Conservation (phyloP, 805 yeast species). For the Ogataea dorogensis region DNA sequence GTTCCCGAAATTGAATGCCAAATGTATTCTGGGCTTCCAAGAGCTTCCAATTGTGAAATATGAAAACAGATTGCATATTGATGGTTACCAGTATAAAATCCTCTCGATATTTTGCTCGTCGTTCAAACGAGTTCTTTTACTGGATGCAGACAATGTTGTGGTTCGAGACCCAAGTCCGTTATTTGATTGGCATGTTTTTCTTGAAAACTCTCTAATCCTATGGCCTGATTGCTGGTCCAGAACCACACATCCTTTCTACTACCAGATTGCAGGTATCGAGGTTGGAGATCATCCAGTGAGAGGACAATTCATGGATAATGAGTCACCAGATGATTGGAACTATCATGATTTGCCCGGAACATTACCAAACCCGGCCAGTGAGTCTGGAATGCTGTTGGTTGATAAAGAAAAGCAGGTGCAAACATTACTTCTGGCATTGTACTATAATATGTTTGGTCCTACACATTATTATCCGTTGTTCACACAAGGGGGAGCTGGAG, state of each 20-base stretch:
- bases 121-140: slow-evolving; percentile 45
- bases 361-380: slow-evolving; percentile 64
- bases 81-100: slow-evolving; percentile 52
- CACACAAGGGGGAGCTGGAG: slow-evolving; percentile 73
- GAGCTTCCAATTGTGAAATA: slow-evolving; percentile 31
- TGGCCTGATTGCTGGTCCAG: slow-evolving; percentile 78
- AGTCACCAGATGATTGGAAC: slow-evolving; percentile 34
- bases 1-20: slow-evolving; percentile 43
- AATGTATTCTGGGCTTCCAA: slow-evolving; percentile 42
- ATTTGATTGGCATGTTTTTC: slow-evolving; percentile 43
- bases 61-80: slow-evolving; percentile 29
- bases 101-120: slow-evolving; percentile 45
- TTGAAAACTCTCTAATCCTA: slow-evolving; percentile 43
- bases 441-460: slow-evolving; percentile 67
- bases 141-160: slow-evolving; percentile 54
- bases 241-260: slow-evolving; percentile 59
- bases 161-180: slow-evolving; percentile 43
- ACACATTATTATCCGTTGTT: slow-evolving; percentile 61
- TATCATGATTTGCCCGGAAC: slow-evolving; percentile 64
- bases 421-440: slow-evolving; percentile 55
- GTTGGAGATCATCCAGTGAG: slow-evolving; percentile 38
- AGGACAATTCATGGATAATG: slow-evolving; percentile 28
- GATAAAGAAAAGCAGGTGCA: slow-evolving; percentile 55
- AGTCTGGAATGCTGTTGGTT: slow-evolving; percentile 66
- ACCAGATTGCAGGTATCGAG: slow-evolving; percentile 49